Conservation (phyloP, 176 grass and related monocot species). For the Cenchrus purpureus region DNA sequence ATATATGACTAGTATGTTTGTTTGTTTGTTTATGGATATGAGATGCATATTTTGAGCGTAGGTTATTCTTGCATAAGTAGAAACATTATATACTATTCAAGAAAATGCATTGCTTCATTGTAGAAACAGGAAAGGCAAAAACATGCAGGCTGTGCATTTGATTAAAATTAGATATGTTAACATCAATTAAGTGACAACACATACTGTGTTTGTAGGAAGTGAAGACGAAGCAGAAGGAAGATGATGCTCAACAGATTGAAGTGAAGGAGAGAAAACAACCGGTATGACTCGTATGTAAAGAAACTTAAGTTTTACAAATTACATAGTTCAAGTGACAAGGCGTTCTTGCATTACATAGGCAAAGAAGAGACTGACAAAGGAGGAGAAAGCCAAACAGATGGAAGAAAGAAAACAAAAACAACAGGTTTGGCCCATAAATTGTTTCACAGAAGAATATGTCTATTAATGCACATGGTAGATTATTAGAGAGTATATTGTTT, state of each 20-base stretch:
- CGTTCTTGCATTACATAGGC: slow-evolving; percentile 35
- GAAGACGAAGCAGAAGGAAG: slow-evolving; percentile 53
- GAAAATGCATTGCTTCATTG: too few relatives aligned
- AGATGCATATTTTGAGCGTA: too few relatives aligned
- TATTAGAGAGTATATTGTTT: slow-evolving; percentile 19
- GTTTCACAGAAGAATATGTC: slow-evolving; percentile 16
- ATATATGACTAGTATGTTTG: neutral
- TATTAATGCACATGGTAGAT: neutral
- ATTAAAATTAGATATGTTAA: too few relatives aligned
- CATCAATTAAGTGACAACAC: neutral
- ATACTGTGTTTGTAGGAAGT: slow-evolving; percentile 14
- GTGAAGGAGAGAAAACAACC: slow-evolving; percentile 47
- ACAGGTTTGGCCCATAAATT: slow-evolving; percentile 42
- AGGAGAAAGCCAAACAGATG: slow-evolving; percentile 58
- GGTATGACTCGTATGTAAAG: slow-evolving; percentile 36
- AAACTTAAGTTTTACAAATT: neutral
- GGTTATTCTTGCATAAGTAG: too few relatives aligned
- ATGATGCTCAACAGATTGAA: neutral
- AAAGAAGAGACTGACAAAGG: slow-evolving; percentile 57
- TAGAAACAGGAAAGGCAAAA: too few relatives aligned
- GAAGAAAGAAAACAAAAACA: slow-evolving; percentile 72
- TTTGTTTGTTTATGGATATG: too few relatives aligned
- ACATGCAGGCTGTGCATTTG: too few relatives aligned
- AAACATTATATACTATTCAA: too few relatives aligned
- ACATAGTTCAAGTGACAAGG: neutral